phyloP scores from a whole-genome alignment of 345 rosid genomes.

The Cardiospermum halicacabum region DNA sequence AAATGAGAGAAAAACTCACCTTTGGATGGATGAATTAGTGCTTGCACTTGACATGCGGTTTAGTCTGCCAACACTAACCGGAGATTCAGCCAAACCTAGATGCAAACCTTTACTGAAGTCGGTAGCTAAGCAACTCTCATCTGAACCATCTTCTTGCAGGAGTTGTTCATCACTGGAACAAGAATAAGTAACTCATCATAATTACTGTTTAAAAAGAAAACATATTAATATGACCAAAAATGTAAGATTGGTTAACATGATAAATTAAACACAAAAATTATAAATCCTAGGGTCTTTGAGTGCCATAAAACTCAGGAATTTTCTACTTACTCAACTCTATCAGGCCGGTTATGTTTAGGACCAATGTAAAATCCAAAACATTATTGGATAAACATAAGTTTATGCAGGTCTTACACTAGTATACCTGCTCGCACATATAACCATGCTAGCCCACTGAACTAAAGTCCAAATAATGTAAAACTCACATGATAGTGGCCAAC shows the following conservation, averaged over 20 bases:
- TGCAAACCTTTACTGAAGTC: constrained; percentile 71
- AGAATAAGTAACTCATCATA: constrained; percentile 15
- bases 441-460: too few species aligned
- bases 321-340: too few species aligned
- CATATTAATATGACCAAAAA: not conserved
- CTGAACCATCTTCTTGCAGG: constrained; percentile 76
- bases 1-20: constrained; percentile 35
- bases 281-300: not conserved
- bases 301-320: not conserved
- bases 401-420: too few species aligned
- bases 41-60: constrained; percentile 38
- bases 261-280: not conserved
- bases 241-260: too few species aligned
- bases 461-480: not conserved
- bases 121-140: constrained; percentile 44
- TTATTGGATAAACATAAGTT: not conserved
- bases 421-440: too few species aligned
- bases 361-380: not conserved
- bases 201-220: constrained; percentile 4
- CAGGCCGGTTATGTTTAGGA: too few species aligned
- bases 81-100: constrained; percentile 56
- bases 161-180: constrained; percentile 77
- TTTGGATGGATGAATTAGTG: constrained; percentile 46
- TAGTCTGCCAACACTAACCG: constrained; percentile 45
- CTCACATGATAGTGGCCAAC: not conserved